Evolutionary conservation across 345 rosid genomes (phyloP).

Genomic region (Linum lewisii): DNA sequence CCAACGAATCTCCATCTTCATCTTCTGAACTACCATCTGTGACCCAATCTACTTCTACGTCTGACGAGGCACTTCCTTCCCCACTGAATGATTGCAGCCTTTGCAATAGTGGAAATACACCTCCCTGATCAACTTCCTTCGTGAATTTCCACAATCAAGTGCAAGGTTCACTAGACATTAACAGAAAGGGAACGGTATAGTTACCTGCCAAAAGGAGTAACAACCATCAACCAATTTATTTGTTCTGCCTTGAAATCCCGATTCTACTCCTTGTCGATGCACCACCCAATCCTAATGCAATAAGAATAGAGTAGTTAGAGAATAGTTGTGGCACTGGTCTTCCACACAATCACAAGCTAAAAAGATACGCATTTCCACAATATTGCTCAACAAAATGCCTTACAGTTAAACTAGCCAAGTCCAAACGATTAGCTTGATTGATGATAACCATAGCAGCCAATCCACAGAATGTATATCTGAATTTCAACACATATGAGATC

Average conservation of each 20-base stretch:
- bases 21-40: conserved; percentile 31
- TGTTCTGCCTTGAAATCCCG: conserved; percentile 97
- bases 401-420: conserved; percentile 62
- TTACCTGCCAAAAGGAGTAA: conserved; percentile 99
- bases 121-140: conserved; percentile 46
- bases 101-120: conserved; percentile 58
- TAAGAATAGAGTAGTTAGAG: neutral
- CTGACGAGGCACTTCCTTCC: conserved; percentile 13
- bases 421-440: conserved; percentile 60
- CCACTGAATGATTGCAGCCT: conserved; percentile 22
- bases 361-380: neutral
- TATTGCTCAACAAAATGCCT: conserved; percentile 15
- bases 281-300: conserved; percentile 65
- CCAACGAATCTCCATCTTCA: conserved; percentile 21
- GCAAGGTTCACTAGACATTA: conserved; percentile 7
- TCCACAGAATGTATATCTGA: conserved; percentile 90
- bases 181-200: conserved; percentile 1
- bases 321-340: conserved; percentile 1
- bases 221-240: conserved; percentile 97
- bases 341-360: conserved; percentile 5
- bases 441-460: conserved; percentile 88
- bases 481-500: conserved; percentile 15
- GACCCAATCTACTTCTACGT: conserved; percentile 19
- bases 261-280: conserved; percentile 87
- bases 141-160: conserved; percentile 5